A percentile compares a stretch with the other conserved stretches of the same genome.
Conservation (phyloP, 257 asterid genomes). For the Solanum tacnaense region DNA sequence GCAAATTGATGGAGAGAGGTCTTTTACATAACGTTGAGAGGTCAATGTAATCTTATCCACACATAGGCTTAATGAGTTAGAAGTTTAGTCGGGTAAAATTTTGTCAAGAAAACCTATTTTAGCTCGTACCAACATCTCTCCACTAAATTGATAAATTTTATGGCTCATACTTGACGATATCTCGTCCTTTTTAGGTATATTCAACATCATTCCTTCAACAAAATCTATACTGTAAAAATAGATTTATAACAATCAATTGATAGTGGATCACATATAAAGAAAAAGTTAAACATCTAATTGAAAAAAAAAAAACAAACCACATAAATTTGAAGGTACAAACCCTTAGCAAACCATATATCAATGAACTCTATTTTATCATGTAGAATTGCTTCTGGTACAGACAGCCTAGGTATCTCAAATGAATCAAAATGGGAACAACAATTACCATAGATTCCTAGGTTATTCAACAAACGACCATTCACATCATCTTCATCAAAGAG, state of each 20-base stretch:
- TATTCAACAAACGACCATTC: constrained; percentile 80
- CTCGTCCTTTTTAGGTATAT: constrained; percentile 27
- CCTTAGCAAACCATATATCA: constrained; percentile 75
- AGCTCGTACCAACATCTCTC: constrained; percentile 43
- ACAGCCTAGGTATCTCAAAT: constrained; percentile 71
- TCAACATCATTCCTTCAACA: constrained; percentile 51
- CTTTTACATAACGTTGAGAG: no score
- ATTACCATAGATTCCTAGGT: constrained; percentile 69
- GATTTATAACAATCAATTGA: not conserved
- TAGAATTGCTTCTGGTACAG: constrained; percentile 21
- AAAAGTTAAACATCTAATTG: not conserved
- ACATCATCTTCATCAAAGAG: constrained; percentile 98
- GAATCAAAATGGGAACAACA: constrained; percentile 43
- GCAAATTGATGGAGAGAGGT: no score
- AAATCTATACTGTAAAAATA: constrained; percentile 31
- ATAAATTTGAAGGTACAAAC: constrained; percentile 23
- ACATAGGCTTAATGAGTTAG: constrained; percentile 22
- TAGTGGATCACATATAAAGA: not conserved
- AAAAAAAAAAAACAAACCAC: not conserved
- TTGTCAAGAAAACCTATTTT: constrained; percentile 30
- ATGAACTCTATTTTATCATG: constrained; percentile 25
- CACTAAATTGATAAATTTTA: constrained; percentile 50
- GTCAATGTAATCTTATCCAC: not conserved
- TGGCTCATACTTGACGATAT: constrained; percentile 73
- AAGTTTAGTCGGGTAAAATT: constrained; percentile 25